Evolutionary conservation across 306 rosid genomes (phyloP).

Genomic region (Rosa persica): DNA sequence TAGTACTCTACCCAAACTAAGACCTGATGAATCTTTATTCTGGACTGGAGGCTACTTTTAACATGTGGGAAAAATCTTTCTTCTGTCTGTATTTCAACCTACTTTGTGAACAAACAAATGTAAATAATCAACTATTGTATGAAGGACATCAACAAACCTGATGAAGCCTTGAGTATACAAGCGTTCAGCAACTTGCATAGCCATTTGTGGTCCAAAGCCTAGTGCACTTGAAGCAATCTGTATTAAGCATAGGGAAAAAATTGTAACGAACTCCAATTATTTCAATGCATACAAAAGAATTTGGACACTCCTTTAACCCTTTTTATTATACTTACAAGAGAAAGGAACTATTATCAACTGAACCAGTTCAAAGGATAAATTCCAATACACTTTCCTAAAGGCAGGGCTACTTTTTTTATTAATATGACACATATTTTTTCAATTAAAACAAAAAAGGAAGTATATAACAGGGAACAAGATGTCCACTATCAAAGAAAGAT

Average conservation of each 20-base stretch:
- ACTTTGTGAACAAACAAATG: neutral
- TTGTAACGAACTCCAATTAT: conserved; percentile 1
- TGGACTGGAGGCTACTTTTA: neutral
- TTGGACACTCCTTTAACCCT: conserved; percentile 12
- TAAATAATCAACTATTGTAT: conserved; percentile 20
- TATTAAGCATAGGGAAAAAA: conserved; percentile 13
- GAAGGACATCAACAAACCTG: conserved; percentile 53
- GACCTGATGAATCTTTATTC: neutral
- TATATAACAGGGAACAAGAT: neutral
- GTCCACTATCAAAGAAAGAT: neutral
- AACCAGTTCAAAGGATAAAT: neutral
- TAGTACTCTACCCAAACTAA: neutral
- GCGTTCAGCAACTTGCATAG: conserved; percentile 96
- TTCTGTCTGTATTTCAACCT: neutral
- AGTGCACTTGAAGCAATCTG: conserved; percentile 97
- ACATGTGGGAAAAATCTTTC: neutral
- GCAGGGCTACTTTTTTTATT: neutral
- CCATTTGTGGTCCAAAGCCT: conserved; percentile 93
- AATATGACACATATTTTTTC: neutral
- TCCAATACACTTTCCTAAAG: neutral
- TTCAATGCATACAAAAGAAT: conserved; percentile 19
- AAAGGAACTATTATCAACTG: neutral
- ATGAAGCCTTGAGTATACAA: conserved; percentile 92
- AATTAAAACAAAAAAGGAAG: neutral
- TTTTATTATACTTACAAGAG: neutral